phyloP scores from a whole-genome alignment of 148 eudicot species.

The Nyssa sinensis region DNA sequence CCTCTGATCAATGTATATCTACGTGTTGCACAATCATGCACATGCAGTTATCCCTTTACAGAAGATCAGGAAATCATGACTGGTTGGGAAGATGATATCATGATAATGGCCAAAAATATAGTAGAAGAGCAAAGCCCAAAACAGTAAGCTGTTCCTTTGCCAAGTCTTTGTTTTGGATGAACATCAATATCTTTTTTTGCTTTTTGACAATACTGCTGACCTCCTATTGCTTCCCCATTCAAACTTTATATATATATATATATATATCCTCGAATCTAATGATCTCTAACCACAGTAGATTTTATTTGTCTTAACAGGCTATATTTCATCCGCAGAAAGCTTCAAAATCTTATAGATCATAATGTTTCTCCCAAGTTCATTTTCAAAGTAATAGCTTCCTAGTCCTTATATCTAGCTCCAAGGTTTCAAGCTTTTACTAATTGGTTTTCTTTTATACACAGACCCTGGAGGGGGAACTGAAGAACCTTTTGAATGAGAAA shows the following conservation, averaged over 20 bases:
- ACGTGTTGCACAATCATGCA: not conserved
- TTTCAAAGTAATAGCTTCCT: constrained; percentile 27
- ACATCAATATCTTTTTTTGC: too few relatives aligned
- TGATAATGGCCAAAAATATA: constrained; percentile 35
- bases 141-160: constrained; percentile 31
- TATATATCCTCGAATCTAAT: not conserved
- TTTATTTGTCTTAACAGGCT: constrained; percentile 22
- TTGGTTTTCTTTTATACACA: constrained; percentile 16
- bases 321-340: constrained; percentile 37
- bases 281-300: not conserved
- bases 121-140: constrained; percentile 47
- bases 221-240: too few relatives aligned
- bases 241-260: too few relatives aligned
- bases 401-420: not conserved
- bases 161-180: not conserved
- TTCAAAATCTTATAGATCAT: constrained; percentile 44
- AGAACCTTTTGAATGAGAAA: constrained; percentile 23
- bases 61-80: constrained; percentile 38
- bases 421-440: not conserved
- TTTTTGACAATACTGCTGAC: too few relatives aligned
- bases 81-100: constrained; percentile 53
- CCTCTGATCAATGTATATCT: not conserved
- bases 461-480: constrained; percentile 27
- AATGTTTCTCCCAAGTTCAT: constrained; percentile 39
- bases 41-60: constrained; percentile 18